Percentiles rank a stretch among this genome's conserved stretches.
Conservation (phyloP, 768 basidiomycete genomes). For the Sistotremastrum suecicum region DNA sequence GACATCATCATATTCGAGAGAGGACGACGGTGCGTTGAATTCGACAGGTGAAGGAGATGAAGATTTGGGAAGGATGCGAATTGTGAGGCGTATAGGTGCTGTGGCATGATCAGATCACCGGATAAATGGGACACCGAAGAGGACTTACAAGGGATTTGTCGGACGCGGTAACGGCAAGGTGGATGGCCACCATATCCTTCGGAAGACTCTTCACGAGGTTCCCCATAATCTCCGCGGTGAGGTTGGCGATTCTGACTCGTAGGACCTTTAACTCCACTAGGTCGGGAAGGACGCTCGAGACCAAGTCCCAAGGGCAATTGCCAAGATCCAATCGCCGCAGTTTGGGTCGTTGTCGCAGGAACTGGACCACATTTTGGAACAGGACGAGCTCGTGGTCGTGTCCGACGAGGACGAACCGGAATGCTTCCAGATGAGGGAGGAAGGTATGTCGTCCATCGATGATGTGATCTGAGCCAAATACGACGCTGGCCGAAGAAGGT, state of each 20-base stretch:
- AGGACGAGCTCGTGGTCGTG: constrained; percentile 41
- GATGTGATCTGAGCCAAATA: constrained; percentile 49
- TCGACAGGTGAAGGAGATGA: constrained; percentile 46
- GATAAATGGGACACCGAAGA: neutral
- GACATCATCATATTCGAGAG: constrained; percentile 40
- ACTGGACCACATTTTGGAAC: constrained; percentile 40
- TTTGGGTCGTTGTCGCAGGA: constrained; percentile 32
- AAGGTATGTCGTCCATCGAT: constrained; percentile 44
- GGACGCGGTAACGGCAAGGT: constrained; percentile 34
- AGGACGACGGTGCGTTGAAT: constrained; percentile 30
- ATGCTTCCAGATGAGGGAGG: constrained; percentile 45
- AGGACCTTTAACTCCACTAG: constrained; percentile 39
- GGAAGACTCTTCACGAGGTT: constrained; percentile 25
- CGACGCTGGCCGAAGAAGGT: constrained; percentile 37
- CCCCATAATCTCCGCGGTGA: constrained; percentile 24
- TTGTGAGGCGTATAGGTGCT: constrained; percentile 39
- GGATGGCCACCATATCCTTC: constrained; percentile 36
- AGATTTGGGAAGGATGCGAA: constrained; percentile 37
- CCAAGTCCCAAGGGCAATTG: constrained; percentile 51
- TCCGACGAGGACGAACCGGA: constrained; percentile 50
- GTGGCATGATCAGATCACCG: neutral
- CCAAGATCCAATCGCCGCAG: constrained; percentile 48
- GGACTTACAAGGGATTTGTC: constrained; percentile 34
- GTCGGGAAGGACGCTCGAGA: constrained; percentile 34
- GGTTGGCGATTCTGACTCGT: constrained; percentile 39